A percentile compares a stretch with the other conserved stretches of the same genome.
Evolutionary conservation across 495 filamentous ascomycete species (phyloP).

Genomic region (Talaromyces nanjingensis): DNA sequence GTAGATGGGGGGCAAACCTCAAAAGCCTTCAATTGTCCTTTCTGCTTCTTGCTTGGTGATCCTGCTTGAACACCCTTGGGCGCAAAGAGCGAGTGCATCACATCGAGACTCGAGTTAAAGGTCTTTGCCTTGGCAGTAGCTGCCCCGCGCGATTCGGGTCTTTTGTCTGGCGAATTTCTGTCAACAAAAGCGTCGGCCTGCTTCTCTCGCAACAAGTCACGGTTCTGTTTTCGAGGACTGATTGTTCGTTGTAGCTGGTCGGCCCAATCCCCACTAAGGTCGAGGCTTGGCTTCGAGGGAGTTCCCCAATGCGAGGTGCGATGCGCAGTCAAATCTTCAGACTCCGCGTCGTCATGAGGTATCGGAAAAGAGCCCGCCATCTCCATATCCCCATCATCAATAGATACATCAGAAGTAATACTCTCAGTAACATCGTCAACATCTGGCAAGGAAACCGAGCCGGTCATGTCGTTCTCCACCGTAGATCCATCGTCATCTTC

Average conservation of each 20-base stretch:
- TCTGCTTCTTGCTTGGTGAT: slow-evolving; percentile 33
- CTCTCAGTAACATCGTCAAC: slow-evolving; percentile 55
- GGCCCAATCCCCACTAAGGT: slow-evolving; percentile 68
- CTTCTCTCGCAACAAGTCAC: slow-evolving; percentile 53
- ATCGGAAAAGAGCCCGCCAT: slow-evolving; percentile 69
- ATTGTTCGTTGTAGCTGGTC: slow-evolving; percentile 87
- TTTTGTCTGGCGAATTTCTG: slow-evolving; percentile 22
- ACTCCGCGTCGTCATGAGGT: slow-evolving; percentile 61
- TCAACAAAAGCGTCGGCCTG: slow-evolving; percentile 49
- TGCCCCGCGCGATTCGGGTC: slow-evolving; percentile 20
- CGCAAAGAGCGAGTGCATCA: slow-evolving; percentile 87
- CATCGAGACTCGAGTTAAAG: slow-evolving; percentile 74
- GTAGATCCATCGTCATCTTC: slow-evolving; percentile 60
- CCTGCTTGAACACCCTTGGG: slow-evolving; percentile 30
- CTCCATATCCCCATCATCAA: slow-evolving; percentile 62
- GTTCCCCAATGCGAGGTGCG: slow-evolving; percentile 40
- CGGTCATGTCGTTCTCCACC: slow-evolving; percentile 84
- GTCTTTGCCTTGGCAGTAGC: slow-evolving; percentile 35
- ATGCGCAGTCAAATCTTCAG: slow-evolving; percentile 38
- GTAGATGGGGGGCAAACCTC: slow-evolving; percentile 58
- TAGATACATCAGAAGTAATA: slow-evolving; percentile 62
- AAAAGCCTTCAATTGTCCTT: slow-evolving; percentile 51
- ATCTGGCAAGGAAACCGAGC: slow-evolving; percentile 62
- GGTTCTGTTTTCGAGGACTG: slow-evolving; percentile 82
- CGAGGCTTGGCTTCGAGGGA: slow-evolving; percentile 52